Base-by-base conservation (phyloP, 2,329 filamentous ascomycete species). In the Pseudohalonectria lignicola region DNA sequence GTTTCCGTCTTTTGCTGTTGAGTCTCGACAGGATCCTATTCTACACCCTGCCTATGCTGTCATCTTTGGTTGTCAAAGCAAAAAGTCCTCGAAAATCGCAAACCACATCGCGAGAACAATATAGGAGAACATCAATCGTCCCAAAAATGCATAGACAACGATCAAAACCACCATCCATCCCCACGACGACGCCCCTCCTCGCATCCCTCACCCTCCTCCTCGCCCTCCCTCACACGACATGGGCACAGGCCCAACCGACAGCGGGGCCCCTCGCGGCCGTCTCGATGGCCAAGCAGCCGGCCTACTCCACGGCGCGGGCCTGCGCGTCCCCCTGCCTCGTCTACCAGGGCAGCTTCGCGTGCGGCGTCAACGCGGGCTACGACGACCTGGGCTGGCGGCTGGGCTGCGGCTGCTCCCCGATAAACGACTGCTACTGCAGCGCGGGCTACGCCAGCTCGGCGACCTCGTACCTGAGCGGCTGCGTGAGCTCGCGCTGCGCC, bases 351-450 rank as follows among this genome's bases (percentile, higher is more conserved):
- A 20, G 28, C 6, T 42, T 31, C 13, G 34, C 23, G 8, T 51
- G 50, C 35, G 43, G 47, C 29, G 31, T 40, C 13, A 29, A 36
- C 8, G 41, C 41, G 11, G 40, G 43, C 12, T 48, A 45, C 45
- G 42, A 47, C 35, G 49, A 49, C 32, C 43, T 53, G 4, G 50
- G 49, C 20, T 39, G 44, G 21, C 41, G 43, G 11, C 41, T 52
- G 4, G 44, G 45, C 20, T 52, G 49, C 39, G 47, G 47, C 17
- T 51, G 45, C 41, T 37, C 36, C 10, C 46, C 48, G 5, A 43
- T 46, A 39, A 51, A 53, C 39, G 47, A 39, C 23, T 53, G 51
- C 40, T 47, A 46, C 40, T 53, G 50, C 40, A 47, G 45, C 37
- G 41, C 46, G 9, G 42, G 37, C 23, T 44, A 47, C 28, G 46